Percentiles rank a stretch among this genome's conserved stretches.
Conservation (phyloP, 768 basidiomycete species). For the Russula sp. region DNA sequence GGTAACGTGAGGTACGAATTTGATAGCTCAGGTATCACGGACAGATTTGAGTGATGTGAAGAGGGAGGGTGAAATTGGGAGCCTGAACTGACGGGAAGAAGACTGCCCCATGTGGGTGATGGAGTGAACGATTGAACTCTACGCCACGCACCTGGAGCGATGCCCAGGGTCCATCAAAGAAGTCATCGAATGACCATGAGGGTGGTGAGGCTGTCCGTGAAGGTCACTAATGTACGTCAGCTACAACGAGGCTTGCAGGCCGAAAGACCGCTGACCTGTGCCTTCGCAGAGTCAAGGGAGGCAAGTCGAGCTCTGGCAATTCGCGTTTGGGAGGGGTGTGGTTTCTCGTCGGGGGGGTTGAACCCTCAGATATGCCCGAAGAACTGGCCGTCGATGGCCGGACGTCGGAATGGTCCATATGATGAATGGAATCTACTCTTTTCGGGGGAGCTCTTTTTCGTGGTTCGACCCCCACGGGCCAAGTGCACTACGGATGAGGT, state of each 20-base stretch:
- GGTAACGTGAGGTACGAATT: conserved; percentile 39
- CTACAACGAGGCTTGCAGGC: not conserved
- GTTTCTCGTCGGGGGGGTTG: conserved; percentile 64
- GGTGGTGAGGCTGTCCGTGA: conserved; percentile 22
- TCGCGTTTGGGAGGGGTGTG: conserved; percentile 53
- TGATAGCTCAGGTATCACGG: conserved; percentile 53
- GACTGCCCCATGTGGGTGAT: conserved; percentile 13
- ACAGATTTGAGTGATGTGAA: conserved; percentile 38
- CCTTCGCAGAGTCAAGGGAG: conserved; percentile 34
- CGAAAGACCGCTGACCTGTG: conserved; percentile 30
- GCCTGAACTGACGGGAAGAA: conserved; percentile 32
- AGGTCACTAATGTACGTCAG: conserved; percentile 23
- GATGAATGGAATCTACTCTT: conserved; percentile 30
- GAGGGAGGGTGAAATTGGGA: conserved; percentile 41
- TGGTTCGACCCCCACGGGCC: conserved; percentile 72
- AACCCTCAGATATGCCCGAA: conserved; percentile 61
- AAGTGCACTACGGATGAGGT: conserved; percentile 51
- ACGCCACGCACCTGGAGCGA: conserved; percentile 20
- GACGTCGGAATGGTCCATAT: conserved; percentile 41
- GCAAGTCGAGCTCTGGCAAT: conserved; percentile 33
- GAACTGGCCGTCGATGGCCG: conserved; percentile 73
- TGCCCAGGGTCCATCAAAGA: conserved; percentile 23
- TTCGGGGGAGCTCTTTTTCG: conserved; percentile 56
- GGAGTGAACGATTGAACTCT: not conserved
- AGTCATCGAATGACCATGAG: conserved; percentile 16